These are phyloP conservation scores for Oxyria digyna DNA, from an alignment of 148 eudicot species.

Conservation along the genomic window DNA sequence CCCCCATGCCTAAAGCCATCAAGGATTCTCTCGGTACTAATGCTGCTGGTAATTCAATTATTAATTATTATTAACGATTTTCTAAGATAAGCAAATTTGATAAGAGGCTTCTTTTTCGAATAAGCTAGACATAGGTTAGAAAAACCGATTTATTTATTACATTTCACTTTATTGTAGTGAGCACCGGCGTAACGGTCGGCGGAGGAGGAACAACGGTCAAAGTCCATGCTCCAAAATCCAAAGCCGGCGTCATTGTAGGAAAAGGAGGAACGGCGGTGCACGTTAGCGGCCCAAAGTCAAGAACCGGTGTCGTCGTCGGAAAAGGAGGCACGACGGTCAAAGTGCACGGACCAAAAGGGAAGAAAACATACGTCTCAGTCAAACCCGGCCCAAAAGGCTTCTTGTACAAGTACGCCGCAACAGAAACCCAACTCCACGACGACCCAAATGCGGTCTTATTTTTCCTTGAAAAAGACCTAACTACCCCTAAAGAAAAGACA, in stretches of 20 bases:
- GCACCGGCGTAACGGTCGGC: too few relatives aligned
- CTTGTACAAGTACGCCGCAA: constrained; percentile 10
- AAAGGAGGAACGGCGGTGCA: constrained; percentile 12
- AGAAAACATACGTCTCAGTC: constrained; percentile 21
- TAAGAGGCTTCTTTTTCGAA: too few relatives aligned
- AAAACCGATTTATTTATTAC: too few relatives aligned
- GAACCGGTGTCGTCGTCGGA: constrained; percentile 15
- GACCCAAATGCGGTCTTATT: constrained; percentile 15
- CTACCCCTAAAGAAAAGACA: constrained; percentile 8
- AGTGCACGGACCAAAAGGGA: constrained; percentile 21
- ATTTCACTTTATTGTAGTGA: too few relatives aligned
- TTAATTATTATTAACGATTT: too few relatives aligned
- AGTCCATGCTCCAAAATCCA: too few relatives aligned
- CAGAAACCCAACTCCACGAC: constrained; percentile 15
- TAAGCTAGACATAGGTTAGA: too few relatives aligned
- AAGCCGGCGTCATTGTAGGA: constrained; percentile 14
- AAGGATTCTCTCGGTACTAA: constrained; percentile 27
- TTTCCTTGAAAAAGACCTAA: constrained; percentile 25
- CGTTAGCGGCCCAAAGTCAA: constrained; percentile 12
- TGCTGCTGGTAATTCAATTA: not conserved
- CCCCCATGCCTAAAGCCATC: constrained; percentile 55
- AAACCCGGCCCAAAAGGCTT: constrained; percentile 21
- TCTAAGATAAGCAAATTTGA: too few relatives aligned
- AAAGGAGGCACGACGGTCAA: constrained; percentile 13
- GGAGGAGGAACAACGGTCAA: too few relatives aligned